A percentile compares a stretch with the other conserved stretches of the same genome.
phyloP scores from a whole-genome alignment of 345 rosid genomes.

The Excoecaria agallocha region DNA sequence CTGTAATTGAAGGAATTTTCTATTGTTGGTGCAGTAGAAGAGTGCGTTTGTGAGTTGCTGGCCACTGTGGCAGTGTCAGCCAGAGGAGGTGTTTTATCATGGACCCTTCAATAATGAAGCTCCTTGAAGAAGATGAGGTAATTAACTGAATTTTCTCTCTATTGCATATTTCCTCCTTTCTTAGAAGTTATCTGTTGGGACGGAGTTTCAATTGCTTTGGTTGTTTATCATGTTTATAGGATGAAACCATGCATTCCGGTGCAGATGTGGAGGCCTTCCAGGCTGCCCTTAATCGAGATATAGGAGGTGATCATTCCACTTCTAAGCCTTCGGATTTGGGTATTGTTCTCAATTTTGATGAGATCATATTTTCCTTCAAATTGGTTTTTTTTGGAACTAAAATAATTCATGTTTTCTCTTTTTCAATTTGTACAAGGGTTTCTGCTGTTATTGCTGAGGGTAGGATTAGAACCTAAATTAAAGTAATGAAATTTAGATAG shows the following conservation, averaged over 20 bases:
- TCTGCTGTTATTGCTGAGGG: background rate
- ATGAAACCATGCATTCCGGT: slow-evolving; percentile 90
- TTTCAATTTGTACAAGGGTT: background rate
- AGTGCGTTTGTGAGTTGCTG: too few relatives aligned
- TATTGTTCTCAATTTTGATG: background rate
- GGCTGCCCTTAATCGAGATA: slow-evolving; percentile 79
- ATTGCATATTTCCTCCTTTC: too few relatives aligned
- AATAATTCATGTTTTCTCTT: background rate
- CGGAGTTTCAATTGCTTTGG: too few relatives aligned
- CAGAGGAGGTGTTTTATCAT: slow-evolving; percentile 14
- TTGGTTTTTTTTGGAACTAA: background rate
- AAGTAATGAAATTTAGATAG: background rate
- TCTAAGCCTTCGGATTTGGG: slow-evolving; percentile 53
- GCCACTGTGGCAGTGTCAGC: too few relatives aligned
- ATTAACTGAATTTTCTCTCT: background rate
- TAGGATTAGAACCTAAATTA: too few relatives aligned
- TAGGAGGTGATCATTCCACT: slow-evolving; percentile 61
- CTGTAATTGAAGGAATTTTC: too few relatives aligned
- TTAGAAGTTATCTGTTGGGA: too few relatives aligned
- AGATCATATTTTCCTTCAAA: background rate
- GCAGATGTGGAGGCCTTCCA: slow-evolving; percentile 91
- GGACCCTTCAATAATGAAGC: slow-evolving; percentile 80
- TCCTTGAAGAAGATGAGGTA: slow-evolving; percentile 84
- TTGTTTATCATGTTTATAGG: slow-evolving; percentile 33
- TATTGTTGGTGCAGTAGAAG: too few relatives aligned